phyloP scores from a whole-genome alignment of 2,329 filamentous ascomycete genomes.

The Torrubiellomyces zombiae region DNA sequence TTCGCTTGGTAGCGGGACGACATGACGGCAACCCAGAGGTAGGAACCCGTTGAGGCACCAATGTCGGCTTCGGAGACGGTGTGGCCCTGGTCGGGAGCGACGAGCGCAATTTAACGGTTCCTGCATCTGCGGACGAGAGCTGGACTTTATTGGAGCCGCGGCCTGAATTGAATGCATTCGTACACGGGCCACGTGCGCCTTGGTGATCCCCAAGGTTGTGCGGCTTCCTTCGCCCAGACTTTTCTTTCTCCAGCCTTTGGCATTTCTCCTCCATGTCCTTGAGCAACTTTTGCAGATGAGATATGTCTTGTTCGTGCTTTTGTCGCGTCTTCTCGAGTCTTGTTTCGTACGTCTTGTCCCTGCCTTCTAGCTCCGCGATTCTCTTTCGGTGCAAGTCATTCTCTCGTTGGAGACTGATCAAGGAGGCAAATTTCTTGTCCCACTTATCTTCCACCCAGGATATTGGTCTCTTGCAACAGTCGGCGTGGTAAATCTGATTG shows the following conservation, averaged over 20 bases:
- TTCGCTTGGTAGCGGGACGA: background rate
- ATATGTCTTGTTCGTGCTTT: slow-evolving; percentile 15
- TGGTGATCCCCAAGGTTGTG: no score
- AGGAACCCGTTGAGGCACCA: no score
- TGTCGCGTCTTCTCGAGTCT: slow-evolving; percentile 20
- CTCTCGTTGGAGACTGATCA: slow-evolving; percentile 14
- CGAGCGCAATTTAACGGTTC: no score
- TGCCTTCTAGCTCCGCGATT: slow-evolving; percentile 19
- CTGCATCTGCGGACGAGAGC: no score
- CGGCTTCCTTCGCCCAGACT: slow-evolving; percentile 8
- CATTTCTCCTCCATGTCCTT: slow-evolving; percentile 18
- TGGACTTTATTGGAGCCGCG: no score
- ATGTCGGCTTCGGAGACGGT: no score
- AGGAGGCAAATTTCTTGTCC: slow-evolving; percentile 17
- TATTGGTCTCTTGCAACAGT: slow-evolving; percentile 25
- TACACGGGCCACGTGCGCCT: no score
- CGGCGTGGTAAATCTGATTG: slow-evolving; percentile 28
- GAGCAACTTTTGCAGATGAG: slow-evolving; percentile 17
- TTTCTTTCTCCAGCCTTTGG: slow-evolving; percentile 12
- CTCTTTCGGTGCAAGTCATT: slow-evolving; percentile 16
- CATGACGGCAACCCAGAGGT: no score
- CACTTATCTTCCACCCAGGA: slow-evolving; percentile 19
- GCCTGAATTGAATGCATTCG: no score
- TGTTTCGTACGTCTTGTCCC: slow-evolving; percentile 21
- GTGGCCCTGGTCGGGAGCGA: no score